These are phyloP conservation scores for Lycium barbarum DNA, from an alignment of 257 asterid genomes.

Conservation along the genomic window DNA sequence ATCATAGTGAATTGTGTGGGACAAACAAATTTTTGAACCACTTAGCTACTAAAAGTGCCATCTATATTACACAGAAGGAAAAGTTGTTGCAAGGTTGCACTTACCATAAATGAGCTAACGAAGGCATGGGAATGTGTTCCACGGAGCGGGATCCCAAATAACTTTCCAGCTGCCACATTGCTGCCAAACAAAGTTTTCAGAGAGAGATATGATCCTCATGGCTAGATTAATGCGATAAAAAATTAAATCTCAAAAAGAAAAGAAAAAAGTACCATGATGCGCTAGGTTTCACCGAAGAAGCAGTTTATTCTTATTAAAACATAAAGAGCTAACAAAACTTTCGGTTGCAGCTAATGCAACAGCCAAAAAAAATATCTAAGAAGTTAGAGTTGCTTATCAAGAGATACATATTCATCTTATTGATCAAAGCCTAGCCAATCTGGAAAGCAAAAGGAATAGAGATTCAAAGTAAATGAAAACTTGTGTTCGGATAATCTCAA, in stretches of 20 bases:
- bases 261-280: background rate
- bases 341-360: background rate
- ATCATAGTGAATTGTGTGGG: background rate
- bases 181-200: constrained; percentile 49
- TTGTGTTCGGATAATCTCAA: background rate
- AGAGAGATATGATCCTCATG: constrained; percentile 16
- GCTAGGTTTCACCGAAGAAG: background rate
- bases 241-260: background rate
- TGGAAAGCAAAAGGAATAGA: background rate
- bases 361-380: background rate
- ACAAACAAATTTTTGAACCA: constrained; percentile 1
- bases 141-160: constrained; percentile 98
- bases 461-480: constrained; percentile 12
- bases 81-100: constrained; percentile 30
- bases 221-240: background rate
- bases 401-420: constrained; percentile 16
- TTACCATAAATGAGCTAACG: constrained; percentile 93
- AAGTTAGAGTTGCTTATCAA: constrained; percentile 12
- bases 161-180: constrained; percentile 98
- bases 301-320: background rate
- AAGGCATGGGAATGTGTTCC: constrained; percentile 99
- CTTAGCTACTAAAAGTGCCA: background rate
- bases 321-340: background rate
- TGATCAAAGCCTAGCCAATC: background rate
- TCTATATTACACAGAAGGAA: background rate